Percentiles rank a stretch among this genome's conserved stretches.
Evolutionary conservation across 208 protist species (phyloP).

Genomic region (Angomonas deanei): DNA sequence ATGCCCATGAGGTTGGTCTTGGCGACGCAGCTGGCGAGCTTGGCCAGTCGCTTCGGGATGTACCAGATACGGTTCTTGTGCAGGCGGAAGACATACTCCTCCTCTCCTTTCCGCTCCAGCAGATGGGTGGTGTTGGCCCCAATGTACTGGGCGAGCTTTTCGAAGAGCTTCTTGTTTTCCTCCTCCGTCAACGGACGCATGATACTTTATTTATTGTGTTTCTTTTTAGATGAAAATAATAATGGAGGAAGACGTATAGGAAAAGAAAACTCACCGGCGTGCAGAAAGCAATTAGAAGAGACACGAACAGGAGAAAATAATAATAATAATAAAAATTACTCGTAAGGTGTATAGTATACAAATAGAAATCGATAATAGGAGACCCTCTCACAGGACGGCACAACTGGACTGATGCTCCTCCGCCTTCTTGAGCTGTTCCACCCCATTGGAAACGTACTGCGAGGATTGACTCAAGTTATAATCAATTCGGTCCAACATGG

Average conservation of each 20-base stretch:
- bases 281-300: background rate
- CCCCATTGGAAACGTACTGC: constrained; percentile 37
- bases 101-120: constrained; percentile 66
- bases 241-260: constrained; percentile 3
- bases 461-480: constrained; percentile 78
- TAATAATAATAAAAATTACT: background rate
- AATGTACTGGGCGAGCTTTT: constrained; percentile 91
- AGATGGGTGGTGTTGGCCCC: constrained; percentile 85
- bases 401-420: constrained; percentile 61
- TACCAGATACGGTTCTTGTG: constrained; percentile 92
- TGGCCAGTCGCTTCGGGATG: constrained; percentile 76
- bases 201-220: background rate
- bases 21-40: constrained; percentile 81
- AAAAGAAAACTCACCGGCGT: background rate
- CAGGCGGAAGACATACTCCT: constrained; percentile 87
- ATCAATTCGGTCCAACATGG: constrained; percentile 90
- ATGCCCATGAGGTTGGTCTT: constrained; percentile 89
- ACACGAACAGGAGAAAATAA: constrained; percentile 7
- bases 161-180: constrained; percentile 87
- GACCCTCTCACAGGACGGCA: constrained; percentile 31
- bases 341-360: too few relatives aligned
- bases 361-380: background rate
- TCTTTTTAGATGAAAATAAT: constrained; percentile 7
- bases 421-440: constrained; percentile 78
- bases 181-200: constrained; percentile 85